phyloP scores from a whole-genome alignment of 1,284 basidiomycete genomes.

The Malassezia pachydermatis region DNA sequence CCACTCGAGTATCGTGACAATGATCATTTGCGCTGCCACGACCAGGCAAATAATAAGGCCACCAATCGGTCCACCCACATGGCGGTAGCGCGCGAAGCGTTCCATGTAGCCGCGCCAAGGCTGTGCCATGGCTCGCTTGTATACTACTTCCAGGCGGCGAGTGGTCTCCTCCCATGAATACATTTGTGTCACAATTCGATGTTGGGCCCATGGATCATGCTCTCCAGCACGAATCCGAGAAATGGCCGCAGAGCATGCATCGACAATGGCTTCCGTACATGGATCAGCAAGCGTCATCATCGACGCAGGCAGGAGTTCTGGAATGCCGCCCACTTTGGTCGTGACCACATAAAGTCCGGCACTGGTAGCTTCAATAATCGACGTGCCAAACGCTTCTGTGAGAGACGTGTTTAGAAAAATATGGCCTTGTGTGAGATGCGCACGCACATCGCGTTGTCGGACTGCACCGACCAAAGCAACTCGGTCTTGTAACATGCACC shows the following conservation, averaged over 20 bases:
- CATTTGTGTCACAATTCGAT: conserved; percentile 65
- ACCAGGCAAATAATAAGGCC: conserved; percentile 71
- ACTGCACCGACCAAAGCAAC: conserved; percentile 79
- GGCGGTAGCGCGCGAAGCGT: conserved; percentile 19
- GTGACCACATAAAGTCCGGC: conserved; percentile 87
- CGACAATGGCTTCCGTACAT: conserved; percentile 70
- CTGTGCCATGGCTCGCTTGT: conserved; percentile 58
- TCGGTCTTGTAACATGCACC: conserved; percentile 73
- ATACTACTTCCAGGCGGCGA: conserved; percentile 70
- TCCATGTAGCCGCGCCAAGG: conserved; percentile 21
- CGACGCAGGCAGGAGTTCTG: conserved; percentile 82
- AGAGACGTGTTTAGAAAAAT: conserved; percentile 93
- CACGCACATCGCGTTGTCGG: conserved; percentile 66
- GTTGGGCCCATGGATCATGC: conserved; percentile 70
- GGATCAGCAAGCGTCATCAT: conserved; percentile 90
- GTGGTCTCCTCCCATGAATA: conserved; percentile 82
- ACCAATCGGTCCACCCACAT: conserved; percentile 57
- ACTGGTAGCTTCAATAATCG: conserved; percentile 89
- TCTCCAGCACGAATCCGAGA: conserved; percentile 58
- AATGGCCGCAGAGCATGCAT: conserved; percentile 72
- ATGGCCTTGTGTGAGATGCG: conserved; percentile 70
- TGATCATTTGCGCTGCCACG: conserved; percentile 66
- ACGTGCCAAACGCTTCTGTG: conserved; percentile 93
- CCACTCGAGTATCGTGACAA: conserved; percentile 67
- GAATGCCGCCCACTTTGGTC: conserved; percentile 86